Evolutionary conservation across 805 yeast species (phyloP).

Genomic region (Candida nemodendra): DNA sequence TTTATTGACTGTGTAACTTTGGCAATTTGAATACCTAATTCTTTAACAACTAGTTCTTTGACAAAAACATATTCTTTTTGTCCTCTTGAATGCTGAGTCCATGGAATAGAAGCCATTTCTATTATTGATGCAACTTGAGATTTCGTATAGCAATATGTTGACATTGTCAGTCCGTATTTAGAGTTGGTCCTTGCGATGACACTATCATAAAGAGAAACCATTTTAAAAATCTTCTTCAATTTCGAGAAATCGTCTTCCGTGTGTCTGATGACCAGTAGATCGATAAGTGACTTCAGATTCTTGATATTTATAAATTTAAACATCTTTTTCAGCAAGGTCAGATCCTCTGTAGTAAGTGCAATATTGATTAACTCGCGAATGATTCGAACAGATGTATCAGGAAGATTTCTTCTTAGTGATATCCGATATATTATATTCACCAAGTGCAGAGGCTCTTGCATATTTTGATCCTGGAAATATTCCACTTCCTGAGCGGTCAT

Average conservation of each 20-base stretch:
- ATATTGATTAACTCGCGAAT: conserved; percentile 2
- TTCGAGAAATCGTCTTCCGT: conserved; percentile 8
- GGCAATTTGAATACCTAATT: conserved; percentile 17
- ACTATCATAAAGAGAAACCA: conserved; percentile 12
- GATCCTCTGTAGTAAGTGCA: conserved; percentile 1
- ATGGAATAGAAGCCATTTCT: conserved; percentile 8
- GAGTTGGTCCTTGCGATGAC: conserved; percentile 9
- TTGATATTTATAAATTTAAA: conserved; percentile 2
- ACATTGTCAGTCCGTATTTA: conserved; percentile 1
- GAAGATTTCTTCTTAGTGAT: conserved; percentile 1
- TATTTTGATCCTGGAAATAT: not conserved
- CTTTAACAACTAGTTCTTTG: conserved; percentile 8
- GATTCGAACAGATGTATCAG: conserved; percentile 1
- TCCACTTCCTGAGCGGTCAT: not conserved
- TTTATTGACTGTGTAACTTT: too few species aligned
- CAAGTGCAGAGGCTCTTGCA: conserved; percentile 3
- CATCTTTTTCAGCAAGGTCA: not conserved
- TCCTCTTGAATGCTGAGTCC: not conserved
- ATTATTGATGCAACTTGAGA: conserved; percentile 12
- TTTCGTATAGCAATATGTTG: conserved; percentile 8
- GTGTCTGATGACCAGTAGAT: conserved; percentile 13
- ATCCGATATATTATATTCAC: conserved; percentile 5
- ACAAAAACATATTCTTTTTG: not conserved
- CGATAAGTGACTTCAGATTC: conserved; percentile 11
- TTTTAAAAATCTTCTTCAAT: conserved; percentile 7